Percentiles rank a stretch among this genome's conserved stretches.
phyloP scores from a whole-genome alignment of 2,329 filamentous ascomycete species.

The Paecilomyces niveus region DNA sequence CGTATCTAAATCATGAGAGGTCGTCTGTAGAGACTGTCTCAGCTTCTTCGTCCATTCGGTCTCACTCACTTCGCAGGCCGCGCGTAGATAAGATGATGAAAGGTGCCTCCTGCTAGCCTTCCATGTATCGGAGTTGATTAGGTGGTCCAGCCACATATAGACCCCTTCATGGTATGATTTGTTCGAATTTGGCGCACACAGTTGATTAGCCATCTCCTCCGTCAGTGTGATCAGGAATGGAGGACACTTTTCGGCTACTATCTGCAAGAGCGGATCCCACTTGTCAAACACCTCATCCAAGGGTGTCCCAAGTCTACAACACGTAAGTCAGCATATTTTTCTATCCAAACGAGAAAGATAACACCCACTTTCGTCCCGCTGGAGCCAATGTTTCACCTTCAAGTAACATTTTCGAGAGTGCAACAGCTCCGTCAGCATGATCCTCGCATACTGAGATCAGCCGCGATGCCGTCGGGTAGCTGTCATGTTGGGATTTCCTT shows the following conservation, averaged over 20 bases:
- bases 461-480: conserved; percentile 13
- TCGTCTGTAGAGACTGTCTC: conserved; percentile 10
- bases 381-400: conserved; percentile 19
- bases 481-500: conserved; percentile 16
- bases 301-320: conserved; percentile 17
- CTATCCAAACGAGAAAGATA: background rate
- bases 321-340: conserved; percentile 1
- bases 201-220: conserved; percentile 28
- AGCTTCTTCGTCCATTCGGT: conserved; percentile 25
- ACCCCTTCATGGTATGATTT: conserved; percentile 36
- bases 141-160: conserved; percentile 44
- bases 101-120: conserved; percentile 17
- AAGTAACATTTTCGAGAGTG: conserved; percentile 20
- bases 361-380: conserved; percentile 20
- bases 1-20: background rate
- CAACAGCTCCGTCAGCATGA: conserved; percentile 8
- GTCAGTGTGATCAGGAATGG: conserved; percentile 32
- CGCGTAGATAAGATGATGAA: conserved; percentile 25
- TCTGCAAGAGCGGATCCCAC: conserved; percentile 30
- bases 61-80: conserved; percentile 23
- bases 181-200: conserved; percentile 21
- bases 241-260: conserved; percentile 25
- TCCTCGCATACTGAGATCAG: conserved; percentile 22
- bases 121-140: conserved; percentile 37
- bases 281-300: conserved; percentile 21